These are phyloP conservation scores for Ettlia oleoabundans DNA, from an alignment of 139 green algal species.

Conservation along the genomic window DNA sequence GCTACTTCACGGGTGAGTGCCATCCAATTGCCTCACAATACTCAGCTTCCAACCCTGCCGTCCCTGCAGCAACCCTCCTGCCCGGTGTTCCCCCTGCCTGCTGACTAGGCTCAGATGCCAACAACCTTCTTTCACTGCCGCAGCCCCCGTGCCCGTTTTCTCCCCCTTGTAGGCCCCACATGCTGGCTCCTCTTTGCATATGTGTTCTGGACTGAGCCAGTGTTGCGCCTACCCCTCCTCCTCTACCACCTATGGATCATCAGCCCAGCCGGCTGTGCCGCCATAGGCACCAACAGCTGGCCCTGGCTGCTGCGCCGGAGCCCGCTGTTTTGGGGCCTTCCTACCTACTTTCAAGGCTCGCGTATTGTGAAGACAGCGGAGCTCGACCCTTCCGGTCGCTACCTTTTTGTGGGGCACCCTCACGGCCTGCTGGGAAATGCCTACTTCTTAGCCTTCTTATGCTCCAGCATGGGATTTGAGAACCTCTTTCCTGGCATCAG, in stretches of 20 bases:
- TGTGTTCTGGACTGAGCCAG: slow-evolving; percentile 1
- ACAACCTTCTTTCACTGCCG: background rate
- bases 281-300: slow-evolving; percentile 11
- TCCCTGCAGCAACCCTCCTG: no score
- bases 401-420: slow-evolving; percentile 12
- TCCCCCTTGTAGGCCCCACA: slow-evolving; percentile 20
- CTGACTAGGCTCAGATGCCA: no score
- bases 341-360: slow-evolving; percentile 17
- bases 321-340: slow-evolving; percentile 14
- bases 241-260: slow-evolving; percentile 18
- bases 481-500: slow-evolving; percentile 25
- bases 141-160: background rate
- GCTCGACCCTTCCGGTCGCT: slow-evolving; percentile 16
- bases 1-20: slow-evolving; percentile 26
- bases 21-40: background rate
- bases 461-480: slow-evolving; percentile 18
- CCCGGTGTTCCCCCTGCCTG: no score
- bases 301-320: slow-evolving; percentile 13
- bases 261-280: background rate
- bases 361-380: slow-evolving; percentile 5
- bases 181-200: slow-evolving; percentile 35
- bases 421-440: slow-evolving; percentile 33
- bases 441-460: slow-evolving; percentile 21
- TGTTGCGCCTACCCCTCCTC: slow-evolving; percentile 25
- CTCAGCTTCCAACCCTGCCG: background rate